A percentile compares a stretch with the other conserved stretches of the same genome.
Conservation (phyloP, 2,329 filamentous ascomycete species). For the Colletotrichum liriopes region DNA sequence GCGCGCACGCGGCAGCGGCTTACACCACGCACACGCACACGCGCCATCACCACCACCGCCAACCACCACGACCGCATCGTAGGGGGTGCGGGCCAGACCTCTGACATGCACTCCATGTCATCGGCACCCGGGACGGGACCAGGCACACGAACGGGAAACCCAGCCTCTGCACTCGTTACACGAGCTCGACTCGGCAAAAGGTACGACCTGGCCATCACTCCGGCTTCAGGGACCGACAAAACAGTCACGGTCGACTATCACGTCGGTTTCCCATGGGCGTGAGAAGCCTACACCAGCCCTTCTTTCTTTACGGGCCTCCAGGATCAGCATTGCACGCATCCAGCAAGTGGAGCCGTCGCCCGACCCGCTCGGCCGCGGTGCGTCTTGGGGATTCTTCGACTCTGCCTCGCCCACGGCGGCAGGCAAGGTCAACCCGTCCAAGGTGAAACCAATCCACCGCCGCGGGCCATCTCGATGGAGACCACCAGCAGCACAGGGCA, state of each 20-base stretch:
- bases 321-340: slow-evolving; percentile 2
- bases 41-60: not conserved
- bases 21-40: not conserved
- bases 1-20: not conserved
- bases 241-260: not conserved
- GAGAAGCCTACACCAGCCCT: not conserved
- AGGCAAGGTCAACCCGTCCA: slow-evolving; percentile 27
- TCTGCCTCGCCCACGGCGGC: not conserved
- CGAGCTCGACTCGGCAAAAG: slow-evolving; percentile 5
- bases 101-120: not conserved
- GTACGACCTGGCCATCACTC: slow-evolving; percentile 22
- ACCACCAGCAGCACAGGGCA: slow-evolving; percentile 1
- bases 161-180: not conserved
- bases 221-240: not conserved
- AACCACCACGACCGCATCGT: not conserved
- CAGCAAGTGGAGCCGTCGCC: not conserved
- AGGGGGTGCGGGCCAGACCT: not conserved
- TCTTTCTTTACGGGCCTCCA: not conserved
- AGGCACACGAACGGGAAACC: not conserved
- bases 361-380: not conserved
- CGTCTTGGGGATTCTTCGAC: slow-evolving; percentile 16
- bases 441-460: slow-evolving; percentile 34
- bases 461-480: slow-evolving; percentile 1
- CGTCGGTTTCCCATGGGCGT: not conserved
- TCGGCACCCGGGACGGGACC: not conserved